phyloP scores from a whole-genome alignment of 2,329 filamentous ascomycete species.

The Colletotrichum eleusines region DNA sequence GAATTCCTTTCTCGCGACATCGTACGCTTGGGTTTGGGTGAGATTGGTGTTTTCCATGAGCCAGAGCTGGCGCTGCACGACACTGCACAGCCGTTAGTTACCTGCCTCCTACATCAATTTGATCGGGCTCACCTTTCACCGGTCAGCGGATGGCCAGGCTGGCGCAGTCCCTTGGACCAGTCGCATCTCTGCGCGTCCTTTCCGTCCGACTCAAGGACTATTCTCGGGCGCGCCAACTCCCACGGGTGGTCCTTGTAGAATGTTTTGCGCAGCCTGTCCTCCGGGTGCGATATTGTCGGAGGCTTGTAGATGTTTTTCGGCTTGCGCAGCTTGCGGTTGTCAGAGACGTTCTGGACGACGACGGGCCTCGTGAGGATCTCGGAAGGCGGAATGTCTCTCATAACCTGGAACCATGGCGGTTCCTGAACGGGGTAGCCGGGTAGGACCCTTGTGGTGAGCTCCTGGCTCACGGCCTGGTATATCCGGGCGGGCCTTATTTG shows the following conservation, averaged over 20 bases:
- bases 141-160: constrained; percentile 80
- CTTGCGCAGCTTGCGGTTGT: constrained; percentile 66
- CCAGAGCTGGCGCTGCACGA: constrained; percentile 91
- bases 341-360: constrained; percentile 59
- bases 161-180: constrained; percentile 81
- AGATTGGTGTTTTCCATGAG: constrained; percentile 77
- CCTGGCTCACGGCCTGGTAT: constrained; percentile 58
- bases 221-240: constrained; percentile 90
- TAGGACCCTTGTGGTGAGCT: constrained; percentile 58
- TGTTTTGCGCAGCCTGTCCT: constrained; percentile 82
- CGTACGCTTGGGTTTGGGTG: constrained; percentile 80
- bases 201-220: constrained; percentile 88
- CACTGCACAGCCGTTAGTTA: constrained; percentile 65
- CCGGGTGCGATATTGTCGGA: constrained; percentile 80
- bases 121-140: constrained; percentile 79
- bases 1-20: constrained; percentile 88
- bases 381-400: constrained; percentile 67
- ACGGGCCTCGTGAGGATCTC: constrained; percentile 68
- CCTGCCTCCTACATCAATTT: constrained; percentile 23
- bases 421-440: constrained; percentile 49
- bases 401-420: constrained; percentile 64
- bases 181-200: constrained; percentile 81
- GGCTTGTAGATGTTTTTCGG: constrained; percentile 85
- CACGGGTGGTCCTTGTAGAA: constrained; percentile 97
- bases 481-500: constrained; percentile 62